Base-by-base conservation (phyloP, 768 basidiomycete species). In the Chalciporus pseudorubinellus region DNA sequence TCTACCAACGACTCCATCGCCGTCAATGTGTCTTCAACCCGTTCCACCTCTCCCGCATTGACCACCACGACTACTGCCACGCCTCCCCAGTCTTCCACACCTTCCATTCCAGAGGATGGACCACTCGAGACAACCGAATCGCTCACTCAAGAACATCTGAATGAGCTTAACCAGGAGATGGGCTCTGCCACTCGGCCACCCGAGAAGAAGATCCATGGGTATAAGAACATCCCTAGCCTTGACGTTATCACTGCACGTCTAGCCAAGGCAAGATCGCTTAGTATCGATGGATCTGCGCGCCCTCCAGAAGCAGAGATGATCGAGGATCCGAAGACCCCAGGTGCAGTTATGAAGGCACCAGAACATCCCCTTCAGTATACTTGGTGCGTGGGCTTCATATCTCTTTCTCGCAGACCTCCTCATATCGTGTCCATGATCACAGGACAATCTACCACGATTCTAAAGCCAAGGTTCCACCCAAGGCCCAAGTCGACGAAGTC, bases 361-460 rank as follows among this genome's bases (percentile, higher is more conserved):
- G 90, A 91, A 64, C 92, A 92, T 65, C 92, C 92, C 6, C 73
- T 95, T 21, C 88, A 92, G 62, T 88, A 85, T 67, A 67, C 82
- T 36, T 95, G 93, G 91, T 92, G 38, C 42, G 65, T 66, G 55
- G 34, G 16, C 38, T 48, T 19, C 16, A n/a, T 24, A 41, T 41
- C 6, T 41, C 21, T 41, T 12, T 24, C 24, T n/a, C 40, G 11
- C 40, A 22, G 16, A 14, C 10, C 29, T 13, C 13, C 6, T 24
- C 16, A 26, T 26, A 26, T 26, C 40, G 22, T 38, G 36, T 9
- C 26, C 26, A 26, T 26, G 9, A 3, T 45, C 21, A 36, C 14
- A 93, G 92, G 93, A 94, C 90, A 12, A 78, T 95, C 55, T 97
- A 83, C 69, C 91, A 92, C 69, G 94, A 97, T 65, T 80, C 85